Base-by-base conservation (phyloP, 2,329 filamentous ascomycete species). In the Alternaria arbusti region DNA sequence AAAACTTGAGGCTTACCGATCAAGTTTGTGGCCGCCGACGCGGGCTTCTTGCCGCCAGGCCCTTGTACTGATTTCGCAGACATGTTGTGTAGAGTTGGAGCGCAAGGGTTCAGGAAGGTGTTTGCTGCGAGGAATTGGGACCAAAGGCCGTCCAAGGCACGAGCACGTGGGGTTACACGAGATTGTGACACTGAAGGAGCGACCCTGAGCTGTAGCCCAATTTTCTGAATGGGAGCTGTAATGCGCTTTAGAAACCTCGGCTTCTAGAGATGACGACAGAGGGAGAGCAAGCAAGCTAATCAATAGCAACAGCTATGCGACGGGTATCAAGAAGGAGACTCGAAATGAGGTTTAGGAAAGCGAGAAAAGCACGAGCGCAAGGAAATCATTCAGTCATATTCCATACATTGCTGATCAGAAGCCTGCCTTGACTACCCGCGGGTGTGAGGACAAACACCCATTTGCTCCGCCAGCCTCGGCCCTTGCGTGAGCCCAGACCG, bases 1-100 rank as follows among this genome's bases (percentile, higher is more conserved):
- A 49, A 59, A 50, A 20, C 9, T 10, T 25, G 20, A 40, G 70
- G 76, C 87, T 74, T 86, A 96, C 93, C 93, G 75, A 97, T 94
- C 75, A 98, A 84, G 82, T 97, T 97, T 51, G 92, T 94, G 47
- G 94, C 94, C 67, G 90, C 92, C 59, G 94, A 94, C 64, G 94
- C 88, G 74, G 92, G 91, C 84, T 91, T 88, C 84, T 91, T 95
- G 83, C 87, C 86, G 74, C 85, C 84, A 66, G 84, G 82, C 56
- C 86, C 85, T 74, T 85, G 83, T 65, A 81, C 84, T 68, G 80
- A 85, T 76, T 89, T 89, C 63, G 88, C 86, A 63, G 87, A 87
- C 88, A 90, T 90, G 65, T 52, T 75, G 67, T 46, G 46, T 51
- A 15, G 9, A 40, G 10, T 51, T 22, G 57, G 49, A 40, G 59